These are phyloP conservation scores for Talaromyces nanjingensis DNA, from an alignment of 495 filamentous ascomycete genomes.

Conservation along the genomic window DNA sequence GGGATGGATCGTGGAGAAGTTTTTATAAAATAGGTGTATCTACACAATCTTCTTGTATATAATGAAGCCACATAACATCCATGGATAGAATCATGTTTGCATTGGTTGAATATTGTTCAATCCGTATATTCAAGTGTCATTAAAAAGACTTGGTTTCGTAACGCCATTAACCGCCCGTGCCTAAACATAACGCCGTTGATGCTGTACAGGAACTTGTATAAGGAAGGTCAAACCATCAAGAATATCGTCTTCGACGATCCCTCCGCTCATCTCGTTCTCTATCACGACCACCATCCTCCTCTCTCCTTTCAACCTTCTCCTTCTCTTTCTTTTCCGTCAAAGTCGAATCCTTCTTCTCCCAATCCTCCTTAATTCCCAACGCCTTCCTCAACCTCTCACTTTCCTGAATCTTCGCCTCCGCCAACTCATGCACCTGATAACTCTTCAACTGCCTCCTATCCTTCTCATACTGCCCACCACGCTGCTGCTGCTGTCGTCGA, in stretches of 20 bases:
- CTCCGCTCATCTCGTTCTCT: conserved; percentile 1
- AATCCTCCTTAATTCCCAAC: conserved; percentile 80
- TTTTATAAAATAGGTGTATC: conserved; percentile 16
- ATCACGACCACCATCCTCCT: background rate
- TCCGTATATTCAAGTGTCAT: background rate
- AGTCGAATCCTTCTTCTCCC: conserved; percentile 73
- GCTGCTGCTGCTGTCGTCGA: background rate
- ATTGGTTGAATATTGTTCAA: background rate
- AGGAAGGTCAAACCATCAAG: background rate
- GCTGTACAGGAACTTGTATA: background rate
- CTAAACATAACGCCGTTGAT: background rate
- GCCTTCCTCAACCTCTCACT: conserved; percentile 83
- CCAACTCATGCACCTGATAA: conserved; percentile 94
- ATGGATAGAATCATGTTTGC: background rate
- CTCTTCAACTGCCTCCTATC: conserved; percentile 61
- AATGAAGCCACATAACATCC: background rate
- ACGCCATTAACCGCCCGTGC: background rate
- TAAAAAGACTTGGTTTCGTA: background rate
- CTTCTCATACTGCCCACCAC: conserved; percentile 5
- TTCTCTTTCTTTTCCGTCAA: background rate
- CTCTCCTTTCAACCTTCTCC: background rate
- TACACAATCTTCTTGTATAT: background rate
- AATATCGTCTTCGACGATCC: background rate
- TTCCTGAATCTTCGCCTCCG: conserved; percentile 93
- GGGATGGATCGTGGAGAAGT: conserved; percentile 73